Evolutionary conservation across 2,329 filamentous ascomycete genomes (phyloP), one percentile per base, ranked within the genome.

Genomic region (Penicillium sp.): DNA sequence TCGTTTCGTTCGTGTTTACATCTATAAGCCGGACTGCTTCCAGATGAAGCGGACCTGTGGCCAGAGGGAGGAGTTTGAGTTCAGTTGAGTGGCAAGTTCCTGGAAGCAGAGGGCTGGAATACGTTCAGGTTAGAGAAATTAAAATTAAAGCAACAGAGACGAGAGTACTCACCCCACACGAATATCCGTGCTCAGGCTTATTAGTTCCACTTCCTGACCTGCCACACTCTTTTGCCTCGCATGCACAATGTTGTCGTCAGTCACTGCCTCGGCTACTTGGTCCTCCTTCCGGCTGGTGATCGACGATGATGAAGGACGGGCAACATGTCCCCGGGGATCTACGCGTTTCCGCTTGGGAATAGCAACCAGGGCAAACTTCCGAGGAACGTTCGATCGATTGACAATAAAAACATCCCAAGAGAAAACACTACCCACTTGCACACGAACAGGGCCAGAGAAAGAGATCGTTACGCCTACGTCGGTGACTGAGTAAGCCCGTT

Each of bases 341-440:
- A 74, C 67, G 46, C 74, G 71, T 61, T 75, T 79, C 30, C 78
- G 69, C 51, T 75, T 79, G 3, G 81, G 78, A 14, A 84, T 74
- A 1, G 79, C 78, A 18, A 81, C 67, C 38, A 86, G 71, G 7
- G 80, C 79, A 46, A 86, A 77, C 59, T 81, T 81, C 3, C 81
- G 77, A 18, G 74, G 63, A 45, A 77, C 76, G n/a, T 72, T 68
- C 13, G 81, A 84, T 11, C 79, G 78, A 60, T 86, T 86, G 51
- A 84, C 78, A 36, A 85, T 79, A 56, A 85, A 83, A 4, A 86
- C 72, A 36, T 76, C 72, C 78, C 83, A 83, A 8, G 73, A 72
- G 63, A 86, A 84, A 3, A 77, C 71, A 35, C 78, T 72, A 11
- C 80, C 80, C n/a, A 82, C 77, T 8, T 72, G 65, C 10, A 81